Conservation (phyloP, 345 rosid genomes). For the Melastoma malabathricum region DNA sequence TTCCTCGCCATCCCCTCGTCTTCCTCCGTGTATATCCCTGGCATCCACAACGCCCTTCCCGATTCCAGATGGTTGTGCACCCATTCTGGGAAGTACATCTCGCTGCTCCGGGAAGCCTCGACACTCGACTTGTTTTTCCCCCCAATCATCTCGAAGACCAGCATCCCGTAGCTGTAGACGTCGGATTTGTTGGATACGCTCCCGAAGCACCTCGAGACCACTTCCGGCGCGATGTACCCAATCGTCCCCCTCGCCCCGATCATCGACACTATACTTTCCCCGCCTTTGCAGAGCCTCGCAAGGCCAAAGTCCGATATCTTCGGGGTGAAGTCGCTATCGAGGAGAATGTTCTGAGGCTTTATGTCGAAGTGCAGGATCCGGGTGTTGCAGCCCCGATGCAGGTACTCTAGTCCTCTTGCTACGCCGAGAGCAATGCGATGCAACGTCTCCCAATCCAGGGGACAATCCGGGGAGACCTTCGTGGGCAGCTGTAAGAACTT, state of each 20-base stretch:
- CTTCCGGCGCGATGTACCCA: conserved; percentile 26
- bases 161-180: conserved; percentile 22
- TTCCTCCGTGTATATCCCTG: too few species aligned
- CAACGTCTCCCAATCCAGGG: conserved; percentile 9
- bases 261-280: conserved; percentile 21
- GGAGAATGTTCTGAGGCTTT: conserved; percentile 33
- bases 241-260: conserved; percentile 24
- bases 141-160: conserved; percentile 17
- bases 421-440: conserved; percentile 15
- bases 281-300: conserved; percentile 23
- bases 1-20: too few species aligned
- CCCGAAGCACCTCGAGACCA: conserved; percentile 10
- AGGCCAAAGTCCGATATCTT: conserved; percentile 45
- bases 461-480: too few species aligned
- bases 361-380: conserved; percentile 39
- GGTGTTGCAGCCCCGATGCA: conserved; percentile 37
- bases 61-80: conserved; percentile 8
- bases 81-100: conserved; percentile 9
- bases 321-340: conserved; percentile 21
- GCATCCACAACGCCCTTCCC: too few species aligned
- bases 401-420: conserved; percentile 38
- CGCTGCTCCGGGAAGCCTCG: conserved; percentile 3
- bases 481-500: conserved; percentile 2
- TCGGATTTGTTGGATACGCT: conserved; percentile 23
- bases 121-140: conserved; percentile 1